These are phyloP conservation scores for Eucalyptus cloeziana DNA, from an alignment of 345 rosid species.

Conservation along the genomic window DNA sequence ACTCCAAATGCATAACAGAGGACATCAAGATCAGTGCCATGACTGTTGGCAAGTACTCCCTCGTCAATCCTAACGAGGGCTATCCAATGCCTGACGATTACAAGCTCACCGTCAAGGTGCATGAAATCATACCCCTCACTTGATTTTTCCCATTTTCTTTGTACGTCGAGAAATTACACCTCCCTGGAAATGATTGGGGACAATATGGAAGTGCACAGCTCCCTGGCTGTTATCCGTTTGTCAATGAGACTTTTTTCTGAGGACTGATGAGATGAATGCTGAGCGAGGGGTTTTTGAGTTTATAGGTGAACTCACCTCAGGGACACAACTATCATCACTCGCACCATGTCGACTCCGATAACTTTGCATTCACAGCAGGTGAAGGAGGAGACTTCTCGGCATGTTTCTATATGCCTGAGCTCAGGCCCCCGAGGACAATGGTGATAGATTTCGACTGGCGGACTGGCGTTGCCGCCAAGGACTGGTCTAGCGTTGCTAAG, in stretches of 20 bases:
- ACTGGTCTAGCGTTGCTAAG: conserved; percentile 66
- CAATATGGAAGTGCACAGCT: not conserved
- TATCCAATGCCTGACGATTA: conserved; percentile 43
- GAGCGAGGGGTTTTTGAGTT: not conserved
- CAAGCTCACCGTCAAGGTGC: conserved; percentile 47
- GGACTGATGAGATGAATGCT: not conserved
- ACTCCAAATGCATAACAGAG: conserved; percentile 67
- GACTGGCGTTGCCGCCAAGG: conserved; percentile 68
- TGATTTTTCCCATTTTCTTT: not conserved
- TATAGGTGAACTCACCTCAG: conserved; percentile 52
- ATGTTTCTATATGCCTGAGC: conserved; percentile 44
- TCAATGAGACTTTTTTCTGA: not conserved
- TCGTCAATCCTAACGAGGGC: conserved; percentile 46
- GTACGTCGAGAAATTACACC: not conserved
- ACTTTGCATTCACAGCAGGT: conserved; percentile 60
- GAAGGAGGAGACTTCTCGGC: conserved; percentile 53
- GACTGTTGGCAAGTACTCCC: conserved; percentile 50
- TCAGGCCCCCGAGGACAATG: conserved; percentile 14
- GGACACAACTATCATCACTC: conserved; percentile 43
- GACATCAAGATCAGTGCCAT: conserved; percentile 54
- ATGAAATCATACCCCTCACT: not conserved
- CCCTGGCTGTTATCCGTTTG: not conserved
- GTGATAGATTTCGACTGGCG: conserved; percentile 71
- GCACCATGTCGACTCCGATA: conserved; percentile 48
- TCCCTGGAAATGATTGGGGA: not conserved